Evolutionary conservation across 495 filamentous ascomycete species (phyloP), one percentile per base, ranked within the genome.

Genomic region (Neurospora sp.): DNA sequence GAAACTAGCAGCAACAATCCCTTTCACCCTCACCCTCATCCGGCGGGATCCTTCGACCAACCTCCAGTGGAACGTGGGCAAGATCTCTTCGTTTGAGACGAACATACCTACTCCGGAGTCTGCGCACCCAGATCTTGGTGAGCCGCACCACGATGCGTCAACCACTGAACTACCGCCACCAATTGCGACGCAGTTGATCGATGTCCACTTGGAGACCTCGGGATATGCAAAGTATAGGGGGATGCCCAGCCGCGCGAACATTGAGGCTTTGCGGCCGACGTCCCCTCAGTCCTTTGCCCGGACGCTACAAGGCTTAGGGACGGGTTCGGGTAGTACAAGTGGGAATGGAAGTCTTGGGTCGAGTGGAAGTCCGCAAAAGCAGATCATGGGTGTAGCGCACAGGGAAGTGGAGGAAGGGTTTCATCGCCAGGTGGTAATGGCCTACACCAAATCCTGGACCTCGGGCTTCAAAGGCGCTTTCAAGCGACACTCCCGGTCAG

Each of bases 61-160:
- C 12, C 87, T 85, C 45, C 96, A 99, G 79, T 97, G 93, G 93
- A 97, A 98, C 75, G 89, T 98, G 38, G 94, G 91, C 6, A 91
- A 83, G 53, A 89, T 97, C 48, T 85, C 85, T 3, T 82, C 84
- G 6, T 82, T 86, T 72, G 82, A 84, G 72, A 77, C 84, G 72
- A 83, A 82, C 76, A 79, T 83, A 75, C 74, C 80, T 20, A 69
- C 80, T 0, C 79, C 79, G 0, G 76, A 78, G 5, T 59, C 42
- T 7, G 78, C 77, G 9, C 74, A 76, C 44, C 75, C 78, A 1
- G 73, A 69, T 14, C 77, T 81, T n/a, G 76, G 81, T 27, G 72
- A 78, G 2, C 42, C 18, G 18, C 42, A 45, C 18, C 18, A 45
- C 18, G 70, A 78, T 68, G 83, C 88, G 75, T 86, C 94, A 61